Conservation (phyloP, 305 asterid genomes). For the Caryopteris hybrid region DNA sequence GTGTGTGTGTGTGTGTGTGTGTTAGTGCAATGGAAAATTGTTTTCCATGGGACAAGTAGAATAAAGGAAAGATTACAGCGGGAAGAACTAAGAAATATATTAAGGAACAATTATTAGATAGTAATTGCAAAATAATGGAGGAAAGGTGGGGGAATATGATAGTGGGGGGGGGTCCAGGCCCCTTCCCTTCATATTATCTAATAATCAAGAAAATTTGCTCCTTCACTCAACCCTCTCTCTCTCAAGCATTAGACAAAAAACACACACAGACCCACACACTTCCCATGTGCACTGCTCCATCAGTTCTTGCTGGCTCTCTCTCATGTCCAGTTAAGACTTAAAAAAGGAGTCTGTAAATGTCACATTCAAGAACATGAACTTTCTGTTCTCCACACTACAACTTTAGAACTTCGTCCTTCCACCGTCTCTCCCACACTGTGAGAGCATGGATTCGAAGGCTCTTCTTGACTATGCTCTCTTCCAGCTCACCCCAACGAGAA, state of each 20-base stretch:
- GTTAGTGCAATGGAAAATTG: too few species aligned
- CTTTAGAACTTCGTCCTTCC: constrained; percentile 6
- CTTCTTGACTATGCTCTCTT: constrained; percentile 74
- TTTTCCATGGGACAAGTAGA: too few species aligned
- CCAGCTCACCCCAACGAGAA: constrained; percentile 84
- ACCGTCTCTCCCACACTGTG: constrained; percentile 10
- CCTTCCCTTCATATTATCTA: not conserved
- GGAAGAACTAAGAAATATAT: too few species aligned
- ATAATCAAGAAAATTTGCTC: constrained; percentile 14
- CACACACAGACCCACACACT: constrained; percentile 21
- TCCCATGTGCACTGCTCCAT: constrained; percentile 66
- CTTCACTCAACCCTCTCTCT: constrained; percentile 17
- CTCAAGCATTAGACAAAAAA: constrained; percentile 1
- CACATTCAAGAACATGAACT: constrained; percentile 45
- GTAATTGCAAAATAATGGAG: constrained; percentile 35
- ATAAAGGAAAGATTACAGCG: too few species aligned
- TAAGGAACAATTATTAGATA: too few species aligned
- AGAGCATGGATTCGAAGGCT: constrained; percentile 49
- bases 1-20: too few species aligned
- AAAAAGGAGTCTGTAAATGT: constrained; percentile 23
- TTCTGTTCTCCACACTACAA: constrained; percentile 11
- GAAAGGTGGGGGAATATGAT: constrained; percentile 18
- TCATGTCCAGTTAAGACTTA: constrained; percentile 52
- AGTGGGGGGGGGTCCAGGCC: constrained; percentile 16
- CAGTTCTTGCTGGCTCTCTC: constrained; percentile 68